Conservation (phyloP, 169 alveolate genomes). For the Plasmodium knowlesi region DNA sequence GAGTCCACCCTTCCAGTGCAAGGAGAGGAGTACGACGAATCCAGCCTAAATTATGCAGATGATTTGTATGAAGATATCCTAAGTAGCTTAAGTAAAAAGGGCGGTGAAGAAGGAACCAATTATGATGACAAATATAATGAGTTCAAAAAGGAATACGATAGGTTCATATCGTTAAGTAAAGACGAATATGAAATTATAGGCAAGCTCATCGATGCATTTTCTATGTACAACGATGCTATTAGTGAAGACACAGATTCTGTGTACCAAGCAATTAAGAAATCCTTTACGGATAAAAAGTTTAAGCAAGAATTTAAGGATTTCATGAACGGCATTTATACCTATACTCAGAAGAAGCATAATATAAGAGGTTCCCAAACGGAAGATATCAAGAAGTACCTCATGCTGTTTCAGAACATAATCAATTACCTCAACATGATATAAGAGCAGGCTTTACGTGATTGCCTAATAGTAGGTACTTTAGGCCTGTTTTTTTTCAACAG, state of each 20-base stretch:
- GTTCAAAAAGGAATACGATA: constrained; percentile 26
- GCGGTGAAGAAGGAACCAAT: background rate
- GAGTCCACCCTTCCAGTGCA: background rate
- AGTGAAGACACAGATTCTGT: background rate
- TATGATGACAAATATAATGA: background rate
- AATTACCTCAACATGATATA: constrained; percentile 1
- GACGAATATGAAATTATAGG: constrained; percentile 21
- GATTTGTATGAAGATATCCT: constrained; percentile 2
- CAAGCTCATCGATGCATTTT: constrained; percentile 17
- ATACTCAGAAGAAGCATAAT: background rate
- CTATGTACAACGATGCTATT: background rate
- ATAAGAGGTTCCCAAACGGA: background rate
- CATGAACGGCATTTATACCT: background rate
- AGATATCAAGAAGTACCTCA: background rate
- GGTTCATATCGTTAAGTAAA: background rate
- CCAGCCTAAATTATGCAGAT: background rate
- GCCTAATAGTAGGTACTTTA: background rate
- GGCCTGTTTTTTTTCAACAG: background rate
- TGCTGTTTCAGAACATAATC: constrained; percentile 6
- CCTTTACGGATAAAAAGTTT: background rate
- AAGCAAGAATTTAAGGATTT: background rate
- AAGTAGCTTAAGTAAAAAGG: background rate
- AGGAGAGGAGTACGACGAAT: background rate
- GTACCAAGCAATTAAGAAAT: constrained; percentile 23
- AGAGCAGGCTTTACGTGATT: background rate